Evolutionary conservation across 1,139 yeast species (phyloP).

Genomic region (Geotrichum cucujoidarum): DNA sequence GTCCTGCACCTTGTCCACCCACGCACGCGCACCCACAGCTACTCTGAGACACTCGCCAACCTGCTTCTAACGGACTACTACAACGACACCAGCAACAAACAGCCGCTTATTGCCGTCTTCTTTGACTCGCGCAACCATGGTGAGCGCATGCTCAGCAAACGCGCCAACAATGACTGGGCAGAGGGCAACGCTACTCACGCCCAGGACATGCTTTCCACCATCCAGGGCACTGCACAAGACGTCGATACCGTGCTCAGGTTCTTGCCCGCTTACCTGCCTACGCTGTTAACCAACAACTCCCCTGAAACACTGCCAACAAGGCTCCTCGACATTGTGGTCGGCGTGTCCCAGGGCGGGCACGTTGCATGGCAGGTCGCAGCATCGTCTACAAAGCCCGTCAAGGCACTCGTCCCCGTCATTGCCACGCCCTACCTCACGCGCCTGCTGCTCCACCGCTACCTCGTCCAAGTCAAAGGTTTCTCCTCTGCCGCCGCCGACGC

Average conservation of each 20-base stretch:
- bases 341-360: slow-evolving; percentile 62
- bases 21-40: slow-evolving; percentile 24
- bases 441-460: slow-evolving; percentile 17
- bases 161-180: slow-evolving; percentile 44
- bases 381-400: slow-evolving; percentile 1
- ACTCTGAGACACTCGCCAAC: slow-evolving; percentile 24
- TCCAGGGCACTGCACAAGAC: slow-evolving; percentile 52
- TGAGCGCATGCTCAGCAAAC: slow-evolving; percentile 39
- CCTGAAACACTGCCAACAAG: not conserved
- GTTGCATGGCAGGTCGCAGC: slow-evolving; percentile 38
- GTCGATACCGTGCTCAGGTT: slow-evolving; percentile 46
- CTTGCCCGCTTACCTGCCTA: slow-evolving; percentile 44
- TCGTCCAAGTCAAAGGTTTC: slow-evolving; percentile 12
- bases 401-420: slow-evolving; percentile 18
- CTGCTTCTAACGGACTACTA: slow-evolving; percentile 21
- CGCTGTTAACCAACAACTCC: slow-evolving; percentile 26
- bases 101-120: slow-evolving; percentile 46
- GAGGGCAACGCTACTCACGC: slow-evolving; percentile 50
- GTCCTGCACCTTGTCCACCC: slow-evolving; percentile 30
- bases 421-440: slow-evolving; percentile 18
- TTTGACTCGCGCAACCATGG: slow-evolving; percentile 66
- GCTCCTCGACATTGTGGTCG: slow-evolving; percentile 43
- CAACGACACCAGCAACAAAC: not conserved
- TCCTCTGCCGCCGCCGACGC: slow-evolving; percentile 10
- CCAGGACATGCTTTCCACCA: slow-evolving; percentile 47